Evolutionary conservation across 768 basidiomycete species (phyloP).

Genomic region (Suillus luteus): DNA sequence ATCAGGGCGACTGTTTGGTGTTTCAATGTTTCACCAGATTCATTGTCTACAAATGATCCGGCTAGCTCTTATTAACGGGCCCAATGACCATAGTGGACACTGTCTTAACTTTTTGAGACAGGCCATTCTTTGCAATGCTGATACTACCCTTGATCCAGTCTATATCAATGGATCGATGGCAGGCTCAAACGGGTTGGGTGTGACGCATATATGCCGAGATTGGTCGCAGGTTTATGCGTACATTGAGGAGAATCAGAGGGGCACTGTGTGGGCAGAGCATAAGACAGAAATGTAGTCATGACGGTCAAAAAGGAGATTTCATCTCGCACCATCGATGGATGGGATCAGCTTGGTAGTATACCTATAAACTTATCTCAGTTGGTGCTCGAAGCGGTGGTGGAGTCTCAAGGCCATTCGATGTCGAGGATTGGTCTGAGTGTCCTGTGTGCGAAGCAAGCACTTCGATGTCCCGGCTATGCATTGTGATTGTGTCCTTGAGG

Average conservation of each 20-base stretch:
- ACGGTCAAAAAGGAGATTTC: neutral
- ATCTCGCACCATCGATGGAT: neutral
- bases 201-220: slow-evolving; percentile 31
- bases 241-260: slow-evolving; percentile 23
- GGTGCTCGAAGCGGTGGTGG: neutral
- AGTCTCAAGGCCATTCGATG: neutral
- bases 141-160: slow-evolving; percentile 43
- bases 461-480: neutral
- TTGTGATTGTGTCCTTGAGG: neutral
- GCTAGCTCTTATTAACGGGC: neutral
- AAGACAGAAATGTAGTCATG: neutral
- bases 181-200: slow-evolving; percentile 28
- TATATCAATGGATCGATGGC: slow-evolving; percentile 10
- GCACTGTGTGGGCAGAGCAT: neutral
- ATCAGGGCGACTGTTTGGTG: slow-evolving; percentile 24
- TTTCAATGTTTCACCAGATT: slow-evolving; percentile 34
- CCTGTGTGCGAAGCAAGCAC: neutral
- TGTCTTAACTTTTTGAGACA: slow-evolving; percentile 49
- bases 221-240: slow-evolving; percentile 31
- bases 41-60: slow-evolving; percentile 30
- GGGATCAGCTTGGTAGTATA: neutral
- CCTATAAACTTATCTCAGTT: neutral
- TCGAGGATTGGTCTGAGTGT: neutral
- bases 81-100: slow-evolving; percentile 28
- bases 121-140: slow-evolving; percentile 37